Percentiles rank a stretch among this genome's conserved stretches.
Conservation (phyloP, 352 stramenopile species). For the Phytophthora lateralis region DNA sequence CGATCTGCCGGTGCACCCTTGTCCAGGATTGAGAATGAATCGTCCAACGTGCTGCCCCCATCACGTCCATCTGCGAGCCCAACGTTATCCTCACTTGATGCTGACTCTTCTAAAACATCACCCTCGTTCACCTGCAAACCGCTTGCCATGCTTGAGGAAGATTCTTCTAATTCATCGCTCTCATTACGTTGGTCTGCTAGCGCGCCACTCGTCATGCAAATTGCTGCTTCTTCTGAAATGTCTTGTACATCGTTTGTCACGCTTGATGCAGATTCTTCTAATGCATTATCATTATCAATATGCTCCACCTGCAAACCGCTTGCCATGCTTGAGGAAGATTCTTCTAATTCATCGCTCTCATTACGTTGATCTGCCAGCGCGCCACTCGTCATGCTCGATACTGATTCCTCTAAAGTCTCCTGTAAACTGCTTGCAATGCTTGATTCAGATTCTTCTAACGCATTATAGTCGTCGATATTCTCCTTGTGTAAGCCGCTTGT, state of each 20-base stretch:
- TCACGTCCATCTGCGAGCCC: not conserved
- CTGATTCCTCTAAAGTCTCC: constrained; percentile 3
- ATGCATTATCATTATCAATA: not conserved
- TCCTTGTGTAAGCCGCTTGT: not conserved
- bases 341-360: not conserved
- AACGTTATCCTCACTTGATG: not conserved
- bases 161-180: not conserved
- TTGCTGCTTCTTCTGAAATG: constrained; percentile 4
- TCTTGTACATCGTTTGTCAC: not conserved
- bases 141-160: not conserved
- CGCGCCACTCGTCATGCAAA: not conserved
- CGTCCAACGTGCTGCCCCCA: not conserved
- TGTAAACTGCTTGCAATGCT: not conserved
- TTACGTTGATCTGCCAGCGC: not conserved
- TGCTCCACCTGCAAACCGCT: not conserved
- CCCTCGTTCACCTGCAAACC: not conserved
- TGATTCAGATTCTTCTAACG: constrained; percentile 1
- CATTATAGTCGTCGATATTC: not conserved
- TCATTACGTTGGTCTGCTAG: not conserved
- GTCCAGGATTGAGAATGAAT: constrained; percentile 1
- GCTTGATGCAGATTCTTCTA: constrained; percentile 1
- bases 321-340: not conserved
- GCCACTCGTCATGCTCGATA: not conserved
- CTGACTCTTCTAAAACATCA: not conserved
- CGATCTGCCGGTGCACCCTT: not conserved